Base-by-base conservation (phyloP, 2,329 filamentous ascomycete genomes). In the Albifimbria verrucaria region DNA sequence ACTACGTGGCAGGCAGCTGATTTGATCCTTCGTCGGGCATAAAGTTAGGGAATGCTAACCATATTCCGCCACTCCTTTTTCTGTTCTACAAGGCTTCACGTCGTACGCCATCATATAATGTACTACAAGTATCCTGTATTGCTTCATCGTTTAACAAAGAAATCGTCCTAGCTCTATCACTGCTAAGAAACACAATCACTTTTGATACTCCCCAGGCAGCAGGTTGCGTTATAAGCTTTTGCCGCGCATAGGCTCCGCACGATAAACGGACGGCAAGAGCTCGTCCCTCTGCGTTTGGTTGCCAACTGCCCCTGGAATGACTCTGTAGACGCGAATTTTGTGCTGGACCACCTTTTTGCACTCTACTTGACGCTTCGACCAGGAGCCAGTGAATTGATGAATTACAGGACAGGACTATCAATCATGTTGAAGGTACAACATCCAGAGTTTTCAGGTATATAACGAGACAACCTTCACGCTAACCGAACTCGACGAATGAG, bases 341-440 rank as follows among this genome's bases (percentile, higher is more conserved):
- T 66, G 64, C 58, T 76, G 73, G 17, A 76, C 70, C 23, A 83
- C 72, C 65, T 83, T 80, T 47, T 77, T 74, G 3, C 79, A 73
- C 73, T 79, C 81, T 4, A 75, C 78, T 32, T 79, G 74, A 15
- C n/a, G n/a, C n/a, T n/a, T n/a, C n/a, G n/a, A n/a, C n/a, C n/a
- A n/a, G n/a, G n/a, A n/a, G n/a, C n/a, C n/a, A n/a, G n/a, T n/a
- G n/a, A n/a, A n/a, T n/a, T n/a, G n/a, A n/a, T n/a, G n/a, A n/a
- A n/a, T n/a, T n/a, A n/a, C n/a, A n/a, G n/a, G n/a, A n/a, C n/a
- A n/a, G n/a, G n/a, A n/a, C n/a, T n/a, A n/a, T n/a, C n/a, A n/a
- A n/a, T n/a, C n/a, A n/a, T n/a, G n/a, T n/a, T n/a, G n/a, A n/a
- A n/a, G n/a, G n/a, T n/a, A n/a, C n/a, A n/a, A n/a, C n/a, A n/a